phyloP scores from a whole-genome alignment of 352 stramenopile species.

The Phytophthora uliginosa region DNA sequence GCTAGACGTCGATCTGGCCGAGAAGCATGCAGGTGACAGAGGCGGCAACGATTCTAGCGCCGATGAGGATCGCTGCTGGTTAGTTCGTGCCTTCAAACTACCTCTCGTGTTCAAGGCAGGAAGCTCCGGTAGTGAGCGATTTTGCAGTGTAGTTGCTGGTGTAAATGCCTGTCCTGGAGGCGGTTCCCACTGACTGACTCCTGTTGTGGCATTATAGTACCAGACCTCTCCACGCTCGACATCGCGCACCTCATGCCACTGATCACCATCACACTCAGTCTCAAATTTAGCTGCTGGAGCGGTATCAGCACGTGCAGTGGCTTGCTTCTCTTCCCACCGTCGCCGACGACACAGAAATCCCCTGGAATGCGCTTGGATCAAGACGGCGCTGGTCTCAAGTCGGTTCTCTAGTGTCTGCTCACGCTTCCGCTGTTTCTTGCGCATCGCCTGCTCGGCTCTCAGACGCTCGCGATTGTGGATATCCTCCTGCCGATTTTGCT shows the following conservation, averaged over 20 bases:
- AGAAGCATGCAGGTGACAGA: slow-evolving; percentile 52
- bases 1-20: slow-evolving; percentile 38
- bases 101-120: slow-evolving; percentile 24
- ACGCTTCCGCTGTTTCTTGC: slow-evolving; percentile 33
- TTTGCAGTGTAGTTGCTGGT: slow-evolving; percentile 22
- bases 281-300: background rate
- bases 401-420: slow-evolving; percentile 43
- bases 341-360: slow-evolving; percentile 61
- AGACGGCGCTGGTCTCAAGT: slow-evolving; percentile 56
- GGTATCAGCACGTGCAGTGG: background rate
- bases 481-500: slow-evolving; percentile 50
- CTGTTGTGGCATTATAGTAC: slow-evolving; percentile 85
- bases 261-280: slow-evolving; percentile 9
- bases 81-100: slow-evolving; percentile 13
- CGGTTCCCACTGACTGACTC: slow-evolving; percentile 81
- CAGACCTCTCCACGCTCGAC: slow-evolving; percentile 74
- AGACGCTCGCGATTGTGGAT: slow-evolving; percentile 39
- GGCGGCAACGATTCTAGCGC: slow-evolving; percentile 24
- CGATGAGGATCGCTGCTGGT: slow-evolving; percentile 19
- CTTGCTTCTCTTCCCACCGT: slow-evolving; percentile 29
- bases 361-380: slow-evolving; percentile 77
- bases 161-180: slow-evolving; percentile 32
- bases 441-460: slow-evolving; percentile 16
- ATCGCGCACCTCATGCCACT: slow-evolving; percentile 85
- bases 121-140: slow-evolving; percentile 36